Base-by-base conservation (phyloP, 2,329 filamentous ascomycete species). In the Xenosphaeropsis pyriputrescens region DNA sequence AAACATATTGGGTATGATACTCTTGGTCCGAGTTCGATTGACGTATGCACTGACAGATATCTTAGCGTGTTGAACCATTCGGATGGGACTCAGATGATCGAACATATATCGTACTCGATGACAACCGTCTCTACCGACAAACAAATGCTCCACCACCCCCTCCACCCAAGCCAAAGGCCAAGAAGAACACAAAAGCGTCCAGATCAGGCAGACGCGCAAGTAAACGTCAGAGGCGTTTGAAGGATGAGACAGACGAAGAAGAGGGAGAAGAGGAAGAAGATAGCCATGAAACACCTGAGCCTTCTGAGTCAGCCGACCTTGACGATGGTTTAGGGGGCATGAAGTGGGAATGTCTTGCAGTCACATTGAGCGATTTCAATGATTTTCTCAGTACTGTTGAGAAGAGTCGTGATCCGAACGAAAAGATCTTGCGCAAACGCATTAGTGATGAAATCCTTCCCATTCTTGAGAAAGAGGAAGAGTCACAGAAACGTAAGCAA, bases 41-140 rank as follows among this genome's bases (percentile, higher is more conserved):
- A 3, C 3, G 11, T 22, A 3, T 2, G 11, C 18, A 26, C 11
- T 34, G 30, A 19, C 29, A 15, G 4, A 18, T 13, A 39, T 13
- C 14, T 5, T 38, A 80, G 76, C 67, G 77, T 42, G 85, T 91
- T 47, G 83, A 89, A 51, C 80, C 83, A 0, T 78, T 81, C 44
- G 91, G 91, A 8, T 96, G 85, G 76, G 91, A 98, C 56, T 70
- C 75, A 16, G 69, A 94, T 34, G 88, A 93, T 45, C 79, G 85
- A 29, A 78, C 77, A 29, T 93, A 96, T 54, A 93, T 81, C 52
- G 79, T 96, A 3, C 70, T 98, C 3, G 89, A 96, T 50, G 91
- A 98, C 55, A 93, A 95, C 50, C 75, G 91, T 44, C 66, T 98
- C 32, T 98, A 98, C 56, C 82, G 88, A 39, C 69, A 81, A 43